phyloP scores from a whole-genome alignment of 2,329 filamentous ascomycete genomes.

The Aspergillus hiratsukae region DNA sequence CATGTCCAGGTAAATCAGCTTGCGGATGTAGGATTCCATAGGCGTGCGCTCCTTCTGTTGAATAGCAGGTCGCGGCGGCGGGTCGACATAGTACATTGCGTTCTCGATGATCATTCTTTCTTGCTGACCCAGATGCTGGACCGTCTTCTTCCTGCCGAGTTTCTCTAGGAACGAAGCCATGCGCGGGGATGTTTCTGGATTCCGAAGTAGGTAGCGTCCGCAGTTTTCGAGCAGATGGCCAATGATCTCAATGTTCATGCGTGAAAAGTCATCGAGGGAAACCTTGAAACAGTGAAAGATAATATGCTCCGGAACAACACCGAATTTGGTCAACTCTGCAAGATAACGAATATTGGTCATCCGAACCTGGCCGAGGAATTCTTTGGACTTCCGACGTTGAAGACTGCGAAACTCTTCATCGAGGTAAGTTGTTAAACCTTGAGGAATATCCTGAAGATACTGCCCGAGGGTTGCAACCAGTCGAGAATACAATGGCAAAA shows the following conservation, averaged over 20 bases:
- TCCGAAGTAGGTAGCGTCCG: constrained; percentile 86
- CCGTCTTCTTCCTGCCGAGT: constrained; percentile 89
- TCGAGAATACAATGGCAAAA: constrained; percentile 87
- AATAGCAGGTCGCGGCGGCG: constrained; percentile 86
- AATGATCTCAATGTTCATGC: constrained; percentile 99
- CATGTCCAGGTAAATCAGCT: constrained; percentile 88
- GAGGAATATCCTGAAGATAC: constrained; percentile 91
- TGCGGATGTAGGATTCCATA: constrained; percentile 86
- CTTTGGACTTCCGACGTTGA: constrained; percentile 94
- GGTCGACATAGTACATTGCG: constrained; percentile 95
- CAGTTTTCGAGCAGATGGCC: constrained; percentile 95
- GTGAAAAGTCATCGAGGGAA: constrained; percentile 92
- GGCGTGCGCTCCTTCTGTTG: constrained; percentile 95
- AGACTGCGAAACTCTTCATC: constrained; percentile 96
- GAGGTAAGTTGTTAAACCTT: constrained; percentile 83
- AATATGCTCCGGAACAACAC: constrained; percentile 95
- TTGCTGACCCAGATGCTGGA: constrained; percentile 90
- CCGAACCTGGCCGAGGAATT: constrained; percentile 90
- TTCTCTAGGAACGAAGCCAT: constrained; percentile 95
- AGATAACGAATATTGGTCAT: constrained; percentile 96
- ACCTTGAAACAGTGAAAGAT: constrained; percentile 99
- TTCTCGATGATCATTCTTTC: constrained; percentile 99
- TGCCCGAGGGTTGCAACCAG: constrained; percentile 88
- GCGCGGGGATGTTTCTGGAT: constrained; percentile 83
- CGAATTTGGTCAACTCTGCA: constrained; percentile 95